Evolutionary conservation across 2,329 filamentous ascomycete species (phyloP), one percentile per base, ranked within the genome.

Genomic region (Colletotrichum sp.): DNA sequence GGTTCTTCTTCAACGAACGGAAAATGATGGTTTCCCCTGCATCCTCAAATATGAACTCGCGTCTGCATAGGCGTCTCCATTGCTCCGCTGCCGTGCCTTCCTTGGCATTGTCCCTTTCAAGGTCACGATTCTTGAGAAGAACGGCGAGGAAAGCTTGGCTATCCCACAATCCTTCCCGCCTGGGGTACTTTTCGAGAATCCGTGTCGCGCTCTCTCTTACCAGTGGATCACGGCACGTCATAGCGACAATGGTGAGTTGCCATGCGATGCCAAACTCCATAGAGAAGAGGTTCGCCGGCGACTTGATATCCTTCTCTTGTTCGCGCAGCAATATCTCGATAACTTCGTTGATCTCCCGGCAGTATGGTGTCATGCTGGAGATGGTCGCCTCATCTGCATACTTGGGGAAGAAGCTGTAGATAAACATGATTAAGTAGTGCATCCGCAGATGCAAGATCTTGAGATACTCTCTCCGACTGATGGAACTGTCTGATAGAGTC

Each of bases 221-320:
- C 0, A 79, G 75, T 5, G 81, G 79, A 64, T 87, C 85, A 9
- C 86, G 83, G 62, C 86, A 88, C 8, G 83, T 85, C 79, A 86
- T 85, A 0, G 86, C 81, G 5, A 84, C 83, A 6, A 87, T 78
- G 28, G 87, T 86, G 6, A 89, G 80, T 0, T 86, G 86, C 86
- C 87, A 87, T 8, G 86, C 87, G 79, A 86, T 87, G 1, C 87
- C 87, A 4, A 86, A 84, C 73, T 88, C 87, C 85, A 88, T 86
- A 1, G 87, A 83, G 74, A 88, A 88, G 67, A 82, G 82, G 15
- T 83, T 82, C 13, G 81, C 79, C 30, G 78, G 77, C 44, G n/a
- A 68, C 59, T 49, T 57, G 28, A 75, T 49, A 13, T 36, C 69
- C 3, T 59, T 63, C 16, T 79, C 79, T 71, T 81, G 79, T 67